Base-by-base conservation (phyloP, 768 basidiomycete genomes). In the Phaffia australis region DNA sequence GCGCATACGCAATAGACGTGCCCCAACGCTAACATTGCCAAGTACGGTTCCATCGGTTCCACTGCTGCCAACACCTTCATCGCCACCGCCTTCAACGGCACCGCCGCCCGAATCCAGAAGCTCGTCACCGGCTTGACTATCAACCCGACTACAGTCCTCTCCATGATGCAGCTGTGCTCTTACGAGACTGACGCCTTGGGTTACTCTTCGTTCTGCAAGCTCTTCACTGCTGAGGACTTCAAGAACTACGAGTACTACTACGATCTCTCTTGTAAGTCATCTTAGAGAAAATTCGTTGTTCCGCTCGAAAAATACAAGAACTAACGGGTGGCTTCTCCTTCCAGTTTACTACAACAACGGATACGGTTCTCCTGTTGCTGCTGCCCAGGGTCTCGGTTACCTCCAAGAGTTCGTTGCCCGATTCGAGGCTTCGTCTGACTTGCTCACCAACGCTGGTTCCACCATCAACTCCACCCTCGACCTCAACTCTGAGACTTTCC, bases 221-320 rank as follows among this genome's bases (percentile, higher is more conserved):
- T 95, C 2, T 97, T 97, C 76, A 90, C 89, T 0, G 81, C 86
- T 71, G 84, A 88, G 54, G 92, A 95, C 76, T 97, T 91, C 92
- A 85, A 88, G 73, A 89, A 89, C 0, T 94, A 91, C 74, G 83
- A 89, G 74, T 94, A 95, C 69, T 81, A 86, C 83, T 88, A 70
- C 64, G 86, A 78, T 27, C 30, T 63, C 11, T 42, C 35, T 42
- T 42, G 35, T 42, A 42, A 42, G 35, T 11, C 11, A 11, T 42
- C 35, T n/a, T n/a, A n/a, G n/a, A n/a, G n/a, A 8, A 25, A 15
- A 9, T 54, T 66, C 35, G 32, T 66, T 25, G 25, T 42, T 56
- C 25, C 30, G 23, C 19, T 60, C 60, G 15, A 19, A 60, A 59
- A 18, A 19, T 66, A 21, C 48, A 14, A 47, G 42, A 62, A 25